Percentiles rank a stretch among this genome's conserved stretches.
Evolutionary conservation across 176 grass and related monocot species (phyloP).

Genomic region (Juncus inflexus): DNA sequence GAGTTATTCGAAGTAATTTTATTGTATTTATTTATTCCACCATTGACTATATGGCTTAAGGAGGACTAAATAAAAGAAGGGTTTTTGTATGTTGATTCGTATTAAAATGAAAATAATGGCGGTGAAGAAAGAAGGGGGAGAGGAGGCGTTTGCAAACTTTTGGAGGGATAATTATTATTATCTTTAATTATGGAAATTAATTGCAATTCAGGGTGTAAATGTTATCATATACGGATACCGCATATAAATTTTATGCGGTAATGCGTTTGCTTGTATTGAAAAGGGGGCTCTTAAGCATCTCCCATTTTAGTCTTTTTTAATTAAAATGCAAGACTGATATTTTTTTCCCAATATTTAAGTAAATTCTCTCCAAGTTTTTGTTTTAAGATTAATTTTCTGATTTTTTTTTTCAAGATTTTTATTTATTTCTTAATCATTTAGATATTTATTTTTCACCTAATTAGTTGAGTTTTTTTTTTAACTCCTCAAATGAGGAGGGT

Average conservation of each 20-base stretch:
- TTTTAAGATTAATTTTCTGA: too few species aligned
- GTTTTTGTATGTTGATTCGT: not conserved
- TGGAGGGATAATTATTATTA: conserved; percentile 20
- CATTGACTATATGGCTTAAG: conserved; percentile 15
- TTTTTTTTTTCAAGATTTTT: too few species aligned
- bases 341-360: too few species aligned
- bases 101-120: conserved; percentile 17
- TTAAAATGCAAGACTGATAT: too few species aligned
- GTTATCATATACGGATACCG: not conserved
- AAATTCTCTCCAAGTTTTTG: too few species aligned
- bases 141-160: conserved; percentile 19
- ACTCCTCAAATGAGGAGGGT: too few species aligned
- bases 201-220: not conserved
- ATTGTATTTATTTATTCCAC: not conserved
- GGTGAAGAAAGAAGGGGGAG: conserved; percentile 9
- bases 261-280: too few species aligned
- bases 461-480: too few species aligned
- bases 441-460: too few species aligned
- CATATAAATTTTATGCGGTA: conserved; percentile 8
- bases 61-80: not conserved
- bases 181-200: conserved; percentile 29
- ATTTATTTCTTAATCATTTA: too few species aligned
- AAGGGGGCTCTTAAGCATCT: too few species aligned
- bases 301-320: too few species aligned
- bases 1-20: conserved; percentile 6